phyloP scores from a whole-genome alignment of 306 rosid species.

The Medicago lupulina region DNA sequence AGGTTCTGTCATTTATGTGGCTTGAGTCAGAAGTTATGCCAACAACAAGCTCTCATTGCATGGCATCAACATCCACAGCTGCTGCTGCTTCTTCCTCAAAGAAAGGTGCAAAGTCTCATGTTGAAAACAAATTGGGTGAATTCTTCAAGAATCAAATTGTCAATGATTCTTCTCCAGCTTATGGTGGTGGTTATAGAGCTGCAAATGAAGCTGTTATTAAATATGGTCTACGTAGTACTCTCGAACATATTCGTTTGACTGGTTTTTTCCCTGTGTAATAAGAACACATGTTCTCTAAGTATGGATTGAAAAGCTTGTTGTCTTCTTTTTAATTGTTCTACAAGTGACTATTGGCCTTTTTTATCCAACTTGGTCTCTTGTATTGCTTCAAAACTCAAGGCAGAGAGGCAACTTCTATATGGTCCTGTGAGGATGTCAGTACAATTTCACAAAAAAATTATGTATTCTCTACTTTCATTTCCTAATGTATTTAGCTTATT shows the following conservation, averaged over 20 bases:
- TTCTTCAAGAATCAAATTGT: slow-evolving; percentile 91
- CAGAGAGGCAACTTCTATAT: neutral
- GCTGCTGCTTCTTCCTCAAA: slow-evolving; percentile 62
- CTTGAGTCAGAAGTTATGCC: slow-evolving; percentile 97
- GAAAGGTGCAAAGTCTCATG: slow-evolving; percentile 78
- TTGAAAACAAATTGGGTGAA: slow-evolving; percentile 81
- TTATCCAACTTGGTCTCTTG: slow-evolving; percentile 18
- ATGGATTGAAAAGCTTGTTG: slow-evolving; percentile 23
- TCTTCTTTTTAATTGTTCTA: slow-evolving; percentile 27
- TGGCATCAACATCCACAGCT: slow-evolving; percentile 76
- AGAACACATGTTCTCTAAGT: slow-evolving; percentile 4
- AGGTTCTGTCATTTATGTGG: slow-evolving; percentile 94
- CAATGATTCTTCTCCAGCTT: slow-evolving; percentile 85
- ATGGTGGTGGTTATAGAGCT: slow-evolving; percentile 93
- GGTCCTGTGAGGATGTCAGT: slow-evolving; percentile 42
- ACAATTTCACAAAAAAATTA: slow-evolving; percentile 40
- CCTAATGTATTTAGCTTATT: slow-evolving; percentile 3
- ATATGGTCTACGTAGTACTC: slow-evolving; percentile 78
- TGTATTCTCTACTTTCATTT: slow-evolving; percentile 1
- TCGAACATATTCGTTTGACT: slow-evolving; percentile 77
- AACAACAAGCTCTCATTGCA: slow-evolving; percentile 55
- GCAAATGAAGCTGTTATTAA: slow-evolving; percentile 85
- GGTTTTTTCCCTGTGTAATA: slow-evolving; percentile 78
- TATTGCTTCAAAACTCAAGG: neutral
- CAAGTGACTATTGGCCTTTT: slow-evolving; percentile 32